These are phyloP conservation scores for Samsoniella hepiali DNA, from an alignment of 2,329 filamentous ascomycete species.

Conservation along the genomic window DNA sequence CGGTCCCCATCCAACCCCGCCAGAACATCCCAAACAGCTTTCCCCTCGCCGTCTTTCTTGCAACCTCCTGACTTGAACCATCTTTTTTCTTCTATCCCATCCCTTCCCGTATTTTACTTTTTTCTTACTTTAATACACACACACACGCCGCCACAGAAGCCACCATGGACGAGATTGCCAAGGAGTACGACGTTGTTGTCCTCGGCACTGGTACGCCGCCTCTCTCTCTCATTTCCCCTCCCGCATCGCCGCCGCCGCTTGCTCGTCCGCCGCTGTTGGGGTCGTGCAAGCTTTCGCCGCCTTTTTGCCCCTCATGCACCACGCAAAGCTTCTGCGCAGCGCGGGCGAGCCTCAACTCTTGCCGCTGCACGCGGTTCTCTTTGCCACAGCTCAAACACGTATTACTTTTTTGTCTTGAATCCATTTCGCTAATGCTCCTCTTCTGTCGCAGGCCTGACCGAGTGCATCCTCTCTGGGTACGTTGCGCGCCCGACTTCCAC, in stretches of 20 bases:
- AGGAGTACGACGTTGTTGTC: constrained; percentile 98
- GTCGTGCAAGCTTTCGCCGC: constrained; percentile 15
- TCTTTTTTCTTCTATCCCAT: background rate
- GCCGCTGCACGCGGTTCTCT: background rate
- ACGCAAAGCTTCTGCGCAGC: background rate
- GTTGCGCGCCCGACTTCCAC: constrained; percentile 23
- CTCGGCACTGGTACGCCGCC: constrained; percentile 84
- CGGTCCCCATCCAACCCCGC: constrained; percentile 13
- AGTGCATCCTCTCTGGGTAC: constrained; percentile 98
- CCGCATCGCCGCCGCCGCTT: constrained; percentile 24
- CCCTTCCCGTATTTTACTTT: constrained; percentile 20
- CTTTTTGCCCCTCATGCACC: constrained; percentile 15
- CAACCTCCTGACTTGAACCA: constrained; percentile 9
- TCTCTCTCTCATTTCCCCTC: constrained; percentile 14
- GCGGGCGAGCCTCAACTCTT: background rate
- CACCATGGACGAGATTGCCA: constrained; percentile 94
- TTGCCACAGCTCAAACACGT: background rate
- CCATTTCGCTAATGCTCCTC: constrained; percentile 13
- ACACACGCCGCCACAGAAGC: background rate
- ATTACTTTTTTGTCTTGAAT: background rate
- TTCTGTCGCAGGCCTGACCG: constrained; percentile 72
- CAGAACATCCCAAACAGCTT: constrained; percentile 4
- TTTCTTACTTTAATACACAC: constrained; percentile 13
- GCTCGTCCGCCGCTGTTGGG: constrained; percentile 10
- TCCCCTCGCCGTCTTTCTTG: constrained; percentile 11